A percentile compares a stretch with the other conserved stretches of the same genome.
phyloP scores from a whole-genome alignment of 148 eudicot species.

The Dianthus caryophyllus region DNA sequence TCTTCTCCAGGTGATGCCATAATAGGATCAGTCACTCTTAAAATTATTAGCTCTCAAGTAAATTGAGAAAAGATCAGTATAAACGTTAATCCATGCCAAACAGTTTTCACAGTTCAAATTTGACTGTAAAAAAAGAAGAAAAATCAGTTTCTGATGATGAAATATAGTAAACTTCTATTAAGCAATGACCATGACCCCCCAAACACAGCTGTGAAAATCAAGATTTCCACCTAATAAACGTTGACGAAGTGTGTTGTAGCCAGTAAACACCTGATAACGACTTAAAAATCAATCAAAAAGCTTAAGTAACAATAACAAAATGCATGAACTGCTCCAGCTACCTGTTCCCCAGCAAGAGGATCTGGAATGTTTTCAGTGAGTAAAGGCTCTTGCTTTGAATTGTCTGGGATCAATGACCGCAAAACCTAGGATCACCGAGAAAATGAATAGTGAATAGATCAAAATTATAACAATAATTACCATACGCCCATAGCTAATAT shows the following conservation, averaged over 20 bases:
- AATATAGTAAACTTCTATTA: not conserved
- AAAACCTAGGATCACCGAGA: conserved; percentile 49
- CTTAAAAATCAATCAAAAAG: not conserved
- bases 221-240: not conserved
- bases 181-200: not conserved
- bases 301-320: not conserved
- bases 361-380: conserved; percentile 80
- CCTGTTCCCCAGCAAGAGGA: conserved; percentile 98
- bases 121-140: too few relatives aligned
- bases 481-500: not conserved
- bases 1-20: not conserved
- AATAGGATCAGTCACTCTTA: not conserved
- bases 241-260: not conserved
- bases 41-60: not conserved
- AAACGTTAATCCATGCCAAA: not conserved
- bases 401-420: conserved; percentile 58
- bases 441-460: conserved; percentile 13
- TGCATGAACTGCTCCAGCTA: conserved; percentile 22
- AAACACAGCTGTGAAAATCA: not conserved
- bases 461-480: not conserved
- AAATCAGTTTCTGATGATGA: not conserved
- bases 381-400: conserved; percentile 74
- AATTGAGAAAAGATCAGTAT: not conserved
- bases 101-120: not conserved
- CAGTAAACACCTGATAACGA: not conserved